Base-by-base conservation (phyloP, 495 filamentous ascomycete species). In the Penicillium fimorum region DNA sequence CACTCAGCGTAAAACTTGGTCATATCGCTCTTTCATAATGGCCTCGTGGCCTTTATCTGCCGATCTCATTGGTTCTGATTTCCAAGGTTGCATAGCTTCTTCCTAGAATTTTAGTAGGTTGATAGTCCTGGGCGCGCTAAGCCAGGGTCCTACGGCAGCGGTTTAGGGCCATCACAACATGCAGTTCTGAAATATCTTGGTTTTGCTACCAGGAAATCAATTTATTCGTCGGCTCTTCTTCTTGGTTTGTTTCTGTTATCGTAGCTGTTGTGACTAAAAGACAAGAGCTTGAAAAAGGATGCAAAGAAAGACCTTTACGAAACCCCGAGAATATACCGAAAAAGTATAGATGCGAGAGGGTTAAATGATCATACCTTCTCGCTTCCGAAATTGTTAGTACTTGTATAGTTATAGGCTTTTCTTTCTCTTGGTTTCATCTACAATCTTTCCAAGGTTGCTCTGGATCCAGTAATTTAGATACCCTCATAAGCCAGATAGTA, bases 51-150 rank as follows among this genome's bases (percentile, higher is more conserved):
- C 48, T 50, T 40, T 38, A 38, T 27, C 33, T 38, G 33, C 3
- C 6, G 29, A 50, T 50, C 18, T 50, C 11, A 50, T 50, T 50
- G 48, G 48, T 29, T 47, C 25, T 29, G 44, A 29, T 27, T 29
- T 29, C 35, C 15, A 38, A 17, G 15, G 35, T 38, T 38, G 35
- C 35, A 38, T 38, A 38, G n/a, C 35, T 38, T 38, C n/a, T 17
- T 17, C 4, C 30, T 33, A 11, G 7, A 17, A 9, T 38, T n/a
- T 24, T 43, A 43, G 41, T 22, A 42, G 18, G 2, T 12, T 20
- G 20, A 43, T 43, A 24, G 10, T 10, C 17, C 20, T 22, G 20
- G 22, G 11, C 20, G 11, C 41, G 41, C 41, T 43, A 43, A 13
- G 18, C 11, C 41, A 22, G 12, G 41, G 20, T 17, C n/a, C 7